Conservation (phyloP, 2,329 filamentous ascomycete genomes). For the Cercospora zeina region DNA sequence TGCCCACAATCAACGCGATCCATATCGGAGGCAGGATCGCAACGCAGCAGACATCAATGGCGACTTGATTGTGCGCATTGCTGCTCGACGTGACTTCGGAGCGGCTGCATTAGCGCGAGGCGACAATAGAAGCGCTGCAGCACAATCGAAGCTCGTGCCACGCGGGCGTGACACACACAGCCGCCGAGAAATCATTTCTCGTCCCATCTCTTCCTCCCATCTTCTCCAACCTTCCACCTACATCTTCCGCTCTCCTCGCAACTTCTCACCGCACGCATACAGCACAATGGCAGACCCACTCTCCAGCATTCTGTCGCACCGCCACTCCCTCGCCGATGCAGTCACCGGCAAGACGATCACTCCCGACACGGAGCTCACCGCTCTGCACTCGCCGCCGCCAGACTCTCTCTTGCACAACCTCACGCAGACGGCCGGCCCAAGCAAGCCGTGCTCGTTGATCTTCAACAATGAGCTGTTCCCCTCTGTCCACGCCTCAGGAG, state of each 20-base stretch:
- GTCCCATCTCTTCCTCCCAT: background rate
- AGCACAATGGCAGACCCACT: conserved; percentile 20
- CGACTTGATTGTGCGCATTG: background rate
- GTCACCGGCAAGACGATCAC: conserved; percentile 18
- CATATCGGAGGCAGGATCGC: background rate
- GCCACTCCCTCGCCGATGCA: conserved; percentile 18
- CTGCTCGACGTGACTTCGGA: background rate
- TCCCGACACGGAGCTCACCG: conserved; percentile 17
- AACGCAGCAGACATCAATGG: background rate
- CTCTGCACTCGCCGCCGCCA: conserved; percentile 14
- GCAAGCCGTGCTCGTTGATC: conserved; percentile 16
- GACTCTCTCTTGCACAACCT: conserved; percentile 12
- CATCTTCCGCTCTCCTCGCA: background rate
- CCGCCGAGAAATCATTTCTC: background rate
- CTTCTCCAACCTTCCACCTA: background rate
- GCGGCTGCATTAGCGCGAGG: background rate
- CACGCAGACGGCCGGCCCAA: conserved; percentile 9
- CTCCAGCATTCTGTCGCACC: conserved; percentile 16
- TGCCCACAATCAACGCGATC: background rate
- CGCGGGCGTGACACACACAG: background rate
- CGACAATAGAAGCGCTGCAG: conserved; percentile 1
- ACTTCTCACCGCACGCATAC: background rate
- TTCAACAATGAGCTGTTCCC: background rate
- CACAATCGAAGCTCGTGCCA: background rate
- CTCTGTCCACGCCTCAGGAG: background rate